phyloP scores from a whole-genome alignment of 352 stramenopile genomes.

The Phytophthora sansomeana region DNA sequence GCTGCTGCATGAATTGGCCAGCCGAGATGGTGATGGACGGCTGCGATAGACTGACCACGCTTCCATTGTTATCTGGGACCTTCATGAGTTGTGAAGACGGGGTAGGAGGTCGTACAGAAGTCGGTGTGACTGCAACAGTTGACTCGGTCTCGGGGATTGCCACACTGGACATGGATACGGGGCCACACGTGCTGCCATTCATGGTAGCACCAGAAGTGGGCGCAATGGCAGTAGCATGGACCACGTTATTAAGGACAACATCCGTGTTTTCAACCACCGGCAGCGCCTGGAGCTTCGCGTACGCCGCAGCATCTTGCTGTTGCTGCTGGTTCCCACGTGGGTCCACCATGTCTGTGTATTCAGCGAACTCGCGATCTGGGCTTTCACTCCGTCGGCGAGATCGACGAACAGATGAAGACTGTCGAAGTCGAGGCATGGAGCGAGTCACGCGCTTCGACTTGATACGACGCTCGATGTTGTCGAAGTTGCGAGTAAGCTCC shows the following conservation, averaged over 20 bases:
- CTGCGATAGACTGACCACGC: constrained; percentile 40
- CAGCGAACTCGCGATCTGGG: constrained; percentile 38
- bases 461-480: constrained; percentile 24
- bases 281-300: constrained; percentile 17
- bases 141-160: constrained; percentile 20
- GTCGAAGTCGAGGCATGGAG: constrained; percentile 49
- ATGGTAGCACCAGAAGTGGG: constrained; percentile 4
- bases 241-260: constrained; percentile 10
- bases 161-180: constrained; percentile 11
- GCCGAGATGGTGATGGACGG: constrained; percentile 74
- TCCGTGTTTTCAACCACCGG: constrained; percentile 22
- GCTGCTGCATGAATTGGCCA: constrained; percentile 80
- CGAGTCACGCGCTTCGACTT: constrained; percentile 46
- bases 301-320: constrained; percentile 25
- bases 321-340: constrained; percentile 30
- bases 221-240: constrained; percentile 6
- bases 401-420: constrained; percentile 32
- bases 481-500: constrained; percentile 35
- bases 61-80: constrained; percentile 20
- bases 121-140: constrained; percentile 10
- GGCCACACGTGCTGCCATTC: not conserved
- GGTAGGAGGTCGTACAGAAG: constrained; percentile 14
- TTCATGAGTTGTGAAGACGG: constrained; percentile 26
- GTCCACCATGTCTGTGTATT: constrained; percentile 30
- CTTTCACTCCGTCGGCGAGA: constrained; percentile 61